These are phyloP conservation scores for Rhizophora mangle DNA, from an alignment of 345 rosid species.

Conservation along the genomic window DNA sequence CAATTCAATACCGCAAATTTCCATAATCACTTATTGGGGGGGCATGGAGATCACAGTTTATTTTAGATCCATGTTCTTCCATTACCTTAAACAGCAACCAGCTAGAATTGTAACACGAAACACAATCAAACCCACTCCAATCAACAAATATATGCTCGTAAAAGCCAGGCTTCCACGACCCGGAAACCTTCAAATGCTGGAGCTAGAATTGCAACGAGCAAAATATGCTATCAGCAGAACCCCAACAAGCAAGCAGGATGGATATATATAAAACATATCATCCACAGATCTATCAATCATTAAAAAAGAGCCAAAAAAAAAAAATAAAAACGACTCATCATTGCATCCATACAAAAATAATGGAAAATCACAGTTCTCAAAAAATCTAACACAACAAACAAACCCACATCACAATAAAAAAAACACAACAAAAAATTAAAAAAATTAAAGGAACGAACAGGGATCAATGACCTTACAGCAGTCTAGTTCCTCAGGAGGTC, in stretches of 20 bases:
- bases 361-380: background rate
- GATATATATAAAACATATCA: background rate
- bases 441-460: no score
- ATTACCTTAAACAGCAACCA: background rate
- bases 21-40: background rate
- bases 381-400: no score
- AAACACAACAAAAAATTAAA: background rate
- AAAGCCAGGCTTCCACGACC: background rate
- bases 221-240: background rate
- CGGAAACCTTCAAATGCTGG: background rate
- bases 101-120: background rate
- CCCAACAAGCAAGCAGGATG: background rate
- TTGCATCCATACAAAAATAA: no score
- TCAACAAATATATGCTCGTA: background rate
- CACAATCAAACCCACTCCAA: background rate
- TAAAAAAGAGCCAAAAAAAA: background rate
- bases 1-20: background rate
- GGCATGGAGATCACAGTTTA: background rate
- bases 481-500: no score
- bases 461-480: background rate
- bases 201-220: background rate
- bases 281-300: background rate
- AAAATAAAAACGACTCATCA: no score
- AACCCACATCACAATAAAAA: background rate
- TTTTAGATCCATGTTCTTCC: background rate